These are phyloP conservation scores for Melampsora occidentalis DNA, from an alignment of 1,284 basidiomycete species.

Conservation along the genomic window DNA sequence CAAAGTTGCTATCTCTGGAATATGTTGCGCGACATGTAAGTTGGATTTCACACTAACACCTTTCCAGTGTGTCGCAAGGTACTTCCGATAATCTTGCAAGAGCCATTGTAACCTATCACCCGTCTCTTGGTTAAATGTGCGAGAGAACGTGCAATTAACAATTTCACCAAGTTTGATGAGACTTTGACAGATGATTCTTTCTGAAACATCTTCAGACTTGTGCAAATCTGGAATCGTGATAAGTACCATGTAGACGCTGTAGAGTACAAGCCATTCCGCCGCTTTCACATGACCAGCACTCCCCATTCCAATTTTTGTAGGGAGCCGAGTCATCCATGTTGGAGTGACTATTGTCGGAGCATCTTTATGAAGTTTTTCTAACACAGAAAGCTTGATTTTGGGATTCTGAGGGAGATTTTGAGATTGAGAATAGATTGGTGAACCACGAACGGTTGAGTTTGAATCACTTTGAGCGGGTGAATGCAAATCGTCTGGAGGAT, in stretches of 20 bases:
- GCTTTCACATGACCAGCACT: not conserved
- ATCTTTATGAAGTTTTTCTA: no score
- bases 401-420: no score
- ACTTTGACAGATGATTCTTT: no score
- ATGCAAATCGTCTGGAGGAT: no score
- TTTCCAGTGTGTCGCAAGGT: not conserved
- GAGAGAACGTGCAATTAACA: not conserved
- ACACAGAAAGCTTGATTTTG: no score
- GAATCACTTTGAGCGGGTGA: no score
- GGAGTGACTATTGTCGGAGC: no score
- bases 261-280: slow-evolving; percentile 14
- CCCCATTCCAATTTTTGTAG: not conserved
- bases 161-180: not conserved
- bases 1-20: not conserved
- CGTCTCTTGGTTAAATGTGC: not conserved
- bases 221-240: not conserved
- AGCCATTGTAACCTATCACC: not conserved
- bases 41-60: not conserved
- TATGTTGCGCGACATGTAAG: not conserved
- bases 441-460: no score
- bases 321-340: slow-evolving; percentile 9
- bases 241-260: slow-evolving; percentile 3
- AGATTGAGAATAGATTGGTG: no score
- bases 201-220: no score
- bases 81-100: not conserved